Base-by-base conservation (phyloP, 768 basidiomycete species). In the Amanita fuliginea region DNA sequence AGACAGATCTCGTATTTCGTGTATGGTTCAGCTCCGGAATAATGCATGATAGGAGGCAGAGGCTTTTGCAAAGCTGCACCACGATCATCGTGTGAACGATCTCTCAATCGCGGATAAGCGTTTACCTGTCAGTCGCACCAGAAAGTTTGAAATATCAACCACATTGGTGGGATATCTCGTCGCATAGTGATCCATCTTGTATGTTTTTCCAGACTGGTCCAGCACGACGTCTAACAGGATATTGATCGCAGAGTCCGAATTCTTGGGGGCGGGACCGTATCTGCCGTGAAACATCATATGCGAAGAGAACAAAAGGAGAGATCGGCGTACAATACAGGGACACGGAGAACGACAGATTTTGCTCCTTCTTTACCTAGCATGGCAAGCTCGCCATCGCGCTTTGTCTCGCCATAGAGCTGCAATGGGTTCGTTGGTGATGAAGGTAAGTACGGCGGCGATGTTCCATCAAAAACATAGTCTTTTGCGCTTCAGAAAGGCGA, bases 381-480 rank as follows among this genome's bases (percentile, higher is more conserved):
- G n/a, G 78, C 84, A 11, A 80, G 56, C 67, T 99, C 96, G 1
- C 92, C 95, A 19, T 83, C 86, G 32, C 82, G 74, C 64, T 99
- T 99, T 3, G 86, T 85, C 56, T 74, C 66, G 1, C 91, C 95
- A 60, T 99, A 99, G 13, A 86, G 68, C 48, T 99, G 87, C 32
- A 97, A 66, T 0, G 95, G 95, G 59, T 92, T 89, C 10, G 89
- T 78, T 28, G 64, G 59, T 11, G 83, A 79, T 6, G 73, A 71
- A 0, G 90, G 84, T 5, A 76, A 73, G 68, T 99, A 99, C 0
- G 93, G 92, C 3, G 95, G 90, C 1, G 83, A 81, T n/a, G 76
- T 82, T 1, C 95, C 95, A 54, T 94, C 90, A 60, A 98, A 98
- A 13, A 99, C 92, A 66, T 97, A 97, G 65, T 99, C 93, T 84